Percentiles rank a stretch among this genome's conserved stretches.
Conservation (phyloP, 2,329 filamentous ascomycete genomes). For the Trichoderma sp. region DNA sequence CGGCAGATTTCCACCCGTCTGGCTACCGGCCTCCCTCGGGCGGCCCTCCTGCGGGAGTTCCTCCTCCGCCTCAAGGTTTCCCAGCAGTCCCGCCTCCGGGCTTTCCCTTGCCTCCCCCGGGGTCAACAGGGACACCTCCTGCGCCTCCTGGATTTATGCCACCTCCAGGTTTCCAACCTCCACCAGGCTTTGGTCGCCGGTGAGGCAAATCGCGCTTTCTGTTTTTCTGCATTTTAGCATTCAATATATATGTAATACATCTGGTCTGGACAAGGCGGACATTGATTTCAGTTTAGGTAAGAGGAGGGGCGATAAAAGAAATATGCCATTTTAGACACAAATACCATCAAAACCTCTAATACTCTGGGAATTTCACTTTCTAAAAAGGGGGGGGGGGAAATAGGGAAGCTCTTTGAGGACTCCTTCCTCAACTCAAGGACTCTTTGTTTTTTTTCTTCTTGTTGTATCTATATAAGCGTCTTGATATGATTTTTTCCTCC, state of each 20-base stretch:
- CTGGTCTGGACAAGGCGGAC: not conserved
- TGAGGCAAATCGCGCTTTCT: constrained; percentile 32
- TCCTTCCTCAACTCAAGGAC: constrained; percentile 19
- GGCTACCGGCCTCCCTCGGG: constrained; percentile 40
- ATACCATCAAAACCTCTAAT: constrained; percentile 19
- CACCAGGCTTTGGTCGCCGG: constrained; percentile 49
- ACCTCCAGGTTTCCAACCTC: constrained; percentile 52
- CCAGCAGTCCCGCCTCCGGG: constrained; percentile 45
- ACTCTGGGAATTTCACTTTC: not conserved
- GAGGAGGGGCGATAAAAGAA: constrained; percentile 10
- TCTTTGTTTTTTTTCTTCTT: constrained; percentile 11
- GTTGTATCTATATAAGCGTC: constrained; percentile 17
- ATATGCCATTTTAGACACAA: constrained; percentile 8
- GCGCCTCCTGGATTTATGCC: constrained; percentile 49
- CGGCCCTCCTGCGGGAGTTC: constrained; percentile 43
- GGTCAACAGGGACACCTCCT: constrained; percentile 41
- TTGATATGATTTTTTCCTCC: not conserved
- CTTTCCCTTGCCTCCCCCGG: constrained; percentile 45
- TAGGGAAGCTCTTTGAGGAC: not conserved
- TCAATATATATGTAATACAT: not conserved
- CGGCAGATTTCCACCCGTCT: constrained; percentile 54
- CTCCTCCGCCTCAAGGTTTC: constrained; percentile 47
- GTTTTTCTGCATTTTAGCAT: not conserved
- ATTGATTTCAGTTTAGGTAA: constrained; percentile 14
- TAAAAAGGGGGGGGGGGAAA: not conserved